Conservation (phyloP, 768 basidiomycete species). For the Boletus pseudo-olivaceus region DNA sequence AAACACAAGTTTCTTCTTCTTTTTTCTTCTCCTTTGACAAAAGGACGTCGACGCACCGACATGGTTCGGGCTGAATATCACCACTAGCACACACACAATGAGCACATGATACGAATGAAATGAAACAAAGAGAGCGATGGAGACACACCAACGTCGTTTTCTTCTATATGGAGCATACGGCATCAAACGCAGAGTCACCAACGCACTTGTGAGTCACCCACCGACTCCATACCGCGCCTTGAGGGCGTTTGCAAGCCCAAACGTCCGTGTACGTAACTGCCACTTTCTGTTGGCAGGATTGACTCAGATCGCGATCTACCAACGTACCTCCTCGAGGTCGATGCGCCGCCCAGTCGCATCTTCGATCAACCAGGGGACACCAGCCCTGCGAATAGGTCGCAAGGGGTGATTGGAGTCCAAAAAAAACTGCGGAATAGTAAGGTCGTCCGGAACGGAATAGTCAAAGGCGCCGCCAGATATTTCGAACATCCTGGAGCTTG, state of each 20-base stretch:
- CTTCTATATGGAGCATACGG: slow-evolving; percentile 31
- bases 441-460: slow-evolving; percentile 53
- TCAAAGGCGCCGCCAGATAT: slow-evolving; percentile 29
- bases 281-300: background rate
- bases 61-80: slow-evolving; percentile 63
- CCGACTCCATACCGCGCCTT: slow-evolving; percentile 47
- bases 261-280: slow-evolving; percentile 43
- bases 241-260: slow-evolving; percentile 53
- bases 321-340: slow-evolving; percentile 45
- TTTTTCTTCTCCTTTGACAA: background rate
- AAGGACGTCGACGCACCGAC: slow-evolving; percentile 40
- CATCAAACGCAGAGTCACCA: background rate
- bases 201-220: slow-evolving; percentile 24
- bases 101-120: background rate
- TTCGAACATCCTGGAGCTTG: slow-evolving; percentile 15
- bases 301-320: background rate
- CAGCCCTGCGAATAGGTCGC: slow-evolving; percentile 43
- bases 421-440: slow-evolving; percentile 66
- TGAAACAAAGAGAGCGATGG: background rate
- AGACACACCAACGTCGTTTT: slow-evolving; percentile 49
- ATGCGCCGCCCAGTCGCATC: slow-evolving; percentile 47
- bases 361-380: slow-evolving; percentile 57
- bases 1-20: background rate
- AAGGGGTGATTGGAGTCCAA: slow-evolving; percentile 42
- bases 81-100: slow-evolving; percentile 38